Percentiles rank a stretch among this genome's conserved stretches.
phyloP scores from a whole-genome alignment of 2,329 filamentous ascomycete genomes.

The Colletotrichum orbiculare region DNA sequence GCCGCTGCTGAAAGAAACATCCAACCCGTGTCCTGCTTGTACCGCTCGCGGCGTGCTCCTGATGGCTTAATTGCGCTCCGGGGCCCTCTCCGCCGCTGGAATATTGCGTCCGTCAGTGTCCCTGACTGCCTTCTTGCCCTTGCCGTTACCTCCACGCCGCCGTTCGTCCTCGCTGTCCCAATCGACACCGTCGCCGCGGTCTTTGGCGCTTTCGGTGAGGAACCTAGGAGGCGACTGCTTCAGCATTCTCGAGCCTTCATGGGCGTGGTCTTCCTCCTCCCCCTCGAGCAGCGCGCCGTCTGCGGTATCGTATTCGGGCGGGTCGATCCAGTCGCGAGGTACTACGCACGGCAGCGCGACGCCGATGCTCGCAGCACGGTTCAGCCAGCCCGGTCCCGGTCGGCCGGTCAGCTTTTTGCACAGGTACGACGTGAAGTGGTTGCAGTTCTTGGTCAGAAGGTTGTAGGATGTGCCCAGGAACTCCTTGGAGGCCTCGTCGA shows the following conservation, averaged over 20 bases:
- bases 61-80: constrained; percentile 39
- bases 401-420: constrained; percentile 78
- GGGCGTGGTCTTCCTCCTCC: constrained; percentile 58
- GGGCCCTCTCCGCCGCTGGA: constrained; percentile 64
- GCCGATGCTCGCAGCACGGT: constrained; percentile 85
- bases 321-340: constrained; percentile 82
- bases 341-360: constrained; percentile 85
- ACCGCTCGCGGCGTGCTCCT: neutral
- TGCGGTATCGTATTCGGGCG: constrained; percentile 79
- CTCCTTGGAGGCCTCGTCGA: constrained; percentile 74
- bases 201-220: constrained; percentile 41
- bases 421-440: constrained; percentile 85
- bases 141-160: constrained; percentile 51
- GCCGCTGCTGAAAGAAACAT: constrained; percentile 9
- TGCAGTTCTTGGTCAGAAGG: constrained; percentile 86
- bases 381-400: constrained; percentile 79
- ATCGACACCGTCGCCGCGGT: constrained; percentile 45
- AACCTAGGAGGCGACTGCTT: constrained; percentile 45
- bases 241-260: constrained; percentile 71
- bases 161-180: constrained; percentile 61
- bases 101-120: constrained; percentile 63
- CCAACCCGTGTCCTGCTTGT: neutral
- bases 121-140: constrained; percentile 57
- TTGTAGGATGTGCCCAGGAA: constrained; percentile 85
- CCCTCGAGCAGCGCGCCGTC: constrained; percentile 76